Evolutionary conservation across 345 rosid genomes (phyloP).

Genomic region (Arabis hirsuta): DNA sequence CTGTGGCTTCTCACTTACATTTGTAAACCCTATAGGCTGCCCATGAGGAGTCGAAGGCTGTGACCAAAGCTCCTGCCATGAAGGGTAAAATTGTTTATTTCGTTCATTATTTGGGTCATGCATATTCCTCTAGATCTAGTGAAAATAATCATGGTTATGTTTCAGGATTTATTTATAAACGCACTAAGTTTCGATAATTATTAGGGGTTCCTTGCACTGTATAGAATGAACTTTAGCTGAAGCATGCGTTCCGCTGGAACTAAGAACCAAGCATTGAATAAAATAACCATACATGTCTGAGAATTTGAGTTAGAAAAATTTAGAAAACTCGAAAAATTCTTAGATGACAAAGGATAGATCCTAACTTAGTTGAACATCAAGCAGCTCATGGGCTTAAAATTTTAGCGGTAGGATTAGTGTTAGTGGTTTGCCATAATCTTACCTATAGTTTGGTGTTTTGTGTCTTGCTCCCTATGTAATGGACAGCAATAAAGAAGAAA

Average conservation of each 20-base stretch:
- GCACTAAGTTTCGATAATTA: neutral
- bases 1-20: conserved; percentile 11
- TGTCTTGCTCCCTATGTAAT: conserved; percentile 32
- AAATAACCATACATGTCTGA: conserved; percentile 13
- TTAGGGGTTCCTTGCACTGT: conserved; percentile 8
- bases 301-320: neutral
- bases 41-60: conserved; percentile 90
- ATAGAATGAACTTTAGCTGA: conserved; percentile 23
- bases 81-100: conserved; percentile 54
- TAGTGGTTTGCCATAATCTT: conserved; percentile 9
- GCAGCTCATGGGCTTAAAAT: neutral
- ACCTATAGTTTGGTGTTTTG: conserved; percentile 21
- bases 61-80: conserved; percentile 95
- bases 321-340: neutral
- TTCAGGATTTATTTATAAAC: neutral
- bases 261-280: neutral
- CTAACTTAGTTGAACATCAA: conserved; percentile 4
- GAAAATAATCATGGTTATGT: conserved; percentile 7
- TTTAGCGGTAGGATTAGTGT: conserved; percentile 10
- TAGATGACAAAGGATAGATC: neutral
- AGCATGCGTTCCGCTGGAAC: neutral
- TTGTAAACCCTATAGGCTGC: conserved; percentile 62
- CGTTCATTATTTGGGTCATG: conserved; percentile 1
- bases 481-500: conserved; percentile 77
- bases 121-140: neutral